Evolutionary conservation across 495 filamentous ascomycete genomes (phyloP), one percentile per base, ranked within the genome.

Genomic region (Penicillium dipodomyicola): DNA sequence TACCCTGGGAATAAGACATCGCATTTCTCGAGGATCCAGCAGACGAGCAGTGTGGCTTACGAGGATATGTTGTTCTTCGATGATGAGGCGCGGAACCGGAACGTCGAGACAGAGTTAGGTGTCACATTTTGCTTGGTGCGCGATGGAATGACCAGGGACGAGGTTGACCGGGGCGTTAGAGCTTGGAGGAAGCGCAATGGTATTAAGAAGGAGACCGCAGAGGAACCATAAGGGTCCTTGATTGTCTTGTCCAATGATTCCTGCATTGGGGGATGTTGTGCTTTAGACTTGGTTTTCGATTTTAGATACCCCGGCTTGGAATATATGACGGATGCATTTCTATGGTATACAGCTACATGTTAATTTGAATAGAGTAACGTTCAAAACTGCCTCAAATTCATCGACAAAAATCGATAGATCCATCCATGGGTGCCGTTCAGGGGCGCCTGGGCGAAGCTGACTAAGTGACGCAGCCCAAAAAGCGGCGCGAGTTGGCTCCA

Each of bases 1-100:
- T 97, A 92, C 67, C 91, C 93, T 0, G 86, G 84, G 1, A 88
- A 79, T 57, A 98, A 98, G 81, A 85, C 87, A 17, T 81, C 84
- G 67, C 94, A 98, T 71, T 95, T 98, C 60, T 74, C 83, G 61
- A 73, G 78, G 12, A 75, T 98, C 50, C 77, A 87, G 3, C 82
- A 87, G 71, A 72, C 81, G 22, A 89, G 85, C 23, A 83, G 84
- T 45, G 52, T 81, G 11, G 61, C 58, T 10, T 96, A 85, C 65
- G 79, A 84, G 42, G 89, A 97, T 44, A 96, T 97, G 90, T 65
- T 98, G 57, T 98, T 98, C 63, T 98, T 97, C 65, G 93, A 98
- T 62, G 93, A 98, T 60, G 93, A 98, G 81, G 72, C 79, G 44
- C 76, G 93, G 57, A 98, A 98, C 69, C 74, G 80, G 37, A 90